phyloP scores from a whole-genome alignment of 2,329 filamentous ascomycete species.

The Botrytis medusae region DNA sequence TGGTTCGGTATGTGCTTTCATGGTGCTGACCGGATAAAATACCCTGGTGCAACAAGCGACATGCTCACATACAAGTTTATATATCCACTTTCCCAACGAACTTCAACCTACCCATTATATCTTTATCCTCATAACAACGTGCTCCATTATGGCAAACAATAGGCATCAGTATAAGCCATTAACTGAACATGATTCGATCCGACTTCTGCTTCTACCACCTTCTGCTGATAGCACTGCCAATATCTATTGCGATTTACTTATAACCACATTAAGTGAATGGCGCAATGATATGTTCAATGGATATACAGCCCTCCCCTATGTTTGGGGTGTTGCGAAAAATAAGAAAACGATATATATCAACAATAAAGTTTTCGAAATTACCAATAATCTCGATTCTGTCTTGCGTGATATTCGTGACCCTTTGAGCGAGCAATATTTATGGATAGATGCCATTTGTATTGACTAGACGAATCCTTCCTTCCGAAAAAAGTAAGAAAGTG shows the following conservation, averaged over 20 bases:
- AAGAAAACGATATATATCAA: background rate
- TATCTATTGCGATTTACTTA: background rate
- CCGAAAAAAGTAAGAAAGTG: background rate
- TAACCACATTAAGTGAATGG: background rate
- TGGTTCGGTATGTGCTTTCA: background rate
- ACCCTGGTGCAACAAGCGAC: background rate
- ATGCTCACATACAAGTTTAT: background rate
- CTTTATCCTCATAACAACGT: fast-evolving
- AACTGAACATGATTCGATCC: background rate
- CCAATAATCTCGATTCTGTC: background rate
- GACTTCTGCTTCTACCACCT: background rate
- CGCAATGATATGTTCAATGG: background rate
- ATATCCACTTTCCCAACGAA: background rate
- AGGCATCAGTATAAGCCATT: background rate
- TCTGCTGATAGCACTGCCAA: background rate
- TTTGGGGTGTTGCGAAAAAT: background rate
- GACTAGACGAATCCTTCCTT: background rate
- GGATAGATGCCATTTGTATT: background rate
- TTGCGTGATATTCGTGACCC: background rate
- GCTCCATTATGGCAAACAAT: background rate
- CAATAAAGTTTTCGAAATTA: background rate
- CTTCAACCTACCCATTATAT: background rate
- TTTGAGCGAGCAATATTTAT: background rate
- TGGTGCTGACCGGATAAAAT: background rate
- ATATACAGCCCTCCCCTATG: background rate